Evolutionary conservation across 768 basidiomycete genomes (phyloP), one percentile per base, ranked within the genome.

Genomic region (Tubosaeta sp.): DNA sequence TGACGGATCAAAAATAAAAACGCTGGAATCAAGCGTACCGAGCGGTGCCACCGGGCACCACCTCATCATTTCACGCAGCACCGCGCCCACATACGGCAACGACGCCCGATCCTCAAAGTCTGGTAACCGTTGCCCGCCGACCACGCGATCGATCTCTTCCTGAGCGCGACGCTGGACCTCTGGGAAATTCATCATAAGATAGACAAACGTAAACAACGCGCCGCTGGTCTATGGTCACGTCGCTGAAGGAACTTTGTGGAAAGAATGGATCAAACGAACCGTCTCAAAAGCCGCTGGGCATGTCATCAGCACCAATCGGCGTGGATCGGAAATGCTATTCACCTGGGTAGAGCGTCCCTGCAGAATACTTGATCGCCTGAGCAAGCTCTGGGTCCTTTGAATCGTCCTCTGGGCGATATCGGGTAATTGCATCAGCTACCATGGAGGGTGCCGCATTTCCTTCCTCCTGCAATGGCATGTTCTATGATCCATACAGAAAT

Each of bases 41-140:
- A 70, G 37, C 2, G 68, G 63, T 3, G 47, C 22, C 9, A 68
- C 60, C 9, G 62, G 58, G 19, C 57, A 54, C 62, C 61, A 63
- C 43, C 74, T 54, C 50, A 73, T 45, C 19, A 62, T 59, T 50
- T 75, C 74, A 29, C 64, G 62, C 4, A 69, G 19, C 1, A 74
- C 50, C 0, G 71, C 73, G 7, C 62, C 64, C 12, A 73, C 55
- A 42, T 72, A 74, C 0, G 71, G 70, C 35, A 73, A 43, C 2
- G 56, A 58, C 1, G 37, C 35, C 8, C 58, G 44, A 22, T 74
- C 71, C 6, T 56, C 60, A 41, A 71, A 68, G 4, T 55, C 56
- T 6, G 73, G 73, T 4, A 72, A 60, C 13, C 65, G 62, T 31
- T 53, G 54, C 7, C 27, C 38, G 6, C 66, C 67, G 10, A 74